Evolutionary conservation across 1,284 basidiomycete genomes (phyloP), one percentile per base, ranked within the genome.

Genomic region (Xerocomus amazonicus): DNA sequence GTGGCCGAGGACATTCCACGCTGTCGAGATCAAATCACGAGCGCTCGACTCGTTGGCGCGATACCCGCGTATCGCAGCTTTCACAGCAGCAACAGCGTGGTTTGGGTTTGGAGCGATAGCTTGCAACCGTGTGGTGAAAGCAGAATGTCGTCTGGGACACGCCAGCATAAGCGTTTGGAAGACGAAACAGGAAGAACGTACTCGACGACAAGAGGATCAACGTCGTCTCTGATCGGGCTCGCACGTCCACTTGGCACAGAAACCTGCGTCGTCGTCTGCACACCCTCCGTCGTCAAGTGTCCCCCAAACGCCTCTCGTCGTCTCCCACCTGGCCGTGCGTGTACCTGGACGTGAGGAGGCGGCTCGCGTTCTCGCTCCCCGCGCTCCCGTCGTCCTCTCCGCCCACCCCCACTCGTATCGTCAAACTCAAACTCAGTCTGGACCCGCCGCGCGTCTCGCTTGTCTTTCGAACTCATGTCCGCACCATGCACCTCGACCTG

Each of bases 401-500:
- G 71, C 19, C 69, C 65, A 8, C 67, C 62, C 28, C 76, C 73
- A 3, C 76, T 70, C 4, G 71, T 68, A 44, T 84, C 82, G 45
- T 84, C 84, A 62, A 89, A 91, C 28, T 80, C 79, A 59, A 97
- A 97, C 17, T 86, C 85, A 2, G 91, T 81, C 50, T 87, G 79
- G 7, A 99, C 73, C 12, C 91, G 80, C 19, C 89, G 75, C 0
- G 87, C 89, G 41, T 92, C 89, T 50, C 82, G 84, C 52, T 81
- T 83, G 60, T 94, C 91, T 17, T 84, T 77, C 1, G 86, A 71
- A 13, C 80, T 83, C 84, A 97, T 91, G 35, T 85, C 80, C 4
- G 81, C 82, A 9, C 85, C 88, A 60, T 98, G 96, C 60, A 84
- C 82, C 51, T 89, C 84, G 16, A 98, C 84, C 75, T 90, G 87